Evolutionary conservation across 768 basidiomycete species (phyloP).

Genomic region (Podaxis rugospora): DNA sequence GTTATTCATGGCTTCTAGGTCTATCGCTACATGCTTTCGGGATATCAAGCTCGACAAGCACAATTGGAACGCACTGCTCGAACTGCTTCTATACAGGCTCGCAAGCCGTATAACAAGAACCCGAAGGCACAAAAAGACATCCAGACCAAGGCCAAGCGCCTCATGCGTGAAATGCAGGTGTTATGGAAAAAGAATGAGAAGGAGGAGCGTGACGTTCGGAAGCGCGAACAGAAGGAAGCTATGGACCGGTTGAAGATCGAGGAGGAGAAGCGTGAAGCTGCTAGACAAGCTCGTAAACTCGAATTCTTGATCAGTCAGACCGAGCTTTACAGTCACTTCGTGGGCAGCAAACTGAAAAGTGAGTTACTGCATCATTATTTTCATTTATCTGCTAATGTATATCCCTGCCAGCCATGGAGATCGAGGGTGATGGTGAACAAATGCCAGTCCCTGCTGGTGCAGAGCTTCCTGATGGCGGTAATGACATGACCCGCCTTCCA

Average conservation of each 20-base stretch:
- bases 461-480: slow-evolving; percentile 44
- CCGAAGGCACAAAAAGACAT: slow-evolving; percentile 78
- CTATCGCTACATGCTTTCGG: slow-evolving; percentile 69
- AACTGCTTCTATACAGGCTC: slow-evolving; percentile 71
- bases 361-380: slow-evolving; percentile 24
- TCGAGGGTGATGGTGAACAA: slow-evolving; percentile 54
- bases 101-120: slow-evolving; percentile 68
- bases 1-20: slow-evolving; percentile 41
- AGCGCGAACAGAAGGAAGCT: slow-evolving; percentile 93
- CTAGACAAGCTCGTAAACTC: slow-evolving; percentile 90
- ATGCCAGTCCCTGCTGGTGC: slow-evolving; percentile 50
- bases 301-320: slow-evolving; percentile 99
- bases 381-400: slow-evolving; percentile 13
- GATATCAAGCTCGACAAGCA: slow-evolving; percentile 59
- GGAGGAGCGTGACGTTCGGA: slow-evolving; percentile 88
- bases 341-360: slow-evolving; percentile 95
- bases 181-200: slow-evolving; percentile 99
- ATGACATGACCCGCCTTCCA: slow-evolving; percentile 46
- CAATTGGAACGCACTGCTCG: slow-evolving; percentile 77
- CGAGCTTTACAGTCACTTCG: slow-evolving; percentile 98
- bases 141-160: slow-evolving; percentile 78
- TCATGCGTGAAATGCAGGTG: slow-evolving; percentile 94
- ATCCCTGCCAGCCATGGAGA: slow-evolving; percentile 56
- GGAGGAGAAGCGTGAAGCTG: slow-evolving; percentile 91
- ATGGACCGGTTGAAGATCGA: slow-evolving; percentile 82